Percentiles rank a stretch among this genome's conserved stretches.
phyloP scores from a whole-genome alignment of 768 basidiomycete species.

The Mycena latifolia region DNA sequence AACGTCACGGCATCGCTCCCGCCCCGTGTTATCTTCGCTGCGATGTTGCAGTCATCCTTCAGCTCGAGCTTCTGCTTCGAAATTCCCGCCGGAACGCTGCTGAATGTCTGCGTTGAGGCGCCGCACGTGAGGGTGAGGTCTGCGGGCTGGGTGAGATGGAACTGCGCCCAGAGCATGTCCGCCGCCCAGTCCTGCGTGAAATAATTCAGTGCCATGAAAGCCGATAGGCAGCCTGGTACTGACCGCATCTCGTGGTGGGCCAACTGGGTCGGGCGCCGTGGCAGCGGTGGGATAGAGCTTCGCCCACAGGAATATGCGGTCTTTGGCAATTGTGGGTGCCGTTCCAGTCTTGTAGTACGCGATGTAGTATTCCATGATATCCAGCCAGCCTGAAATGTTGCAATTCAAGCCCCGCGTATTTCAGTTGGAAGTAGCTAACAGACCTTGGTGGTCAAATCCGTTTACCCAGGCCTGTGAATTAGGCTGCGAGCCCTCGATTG shows the following conservation, averaged over 20 bases:
- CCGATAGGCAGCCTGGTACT: conserved; percentile 50
- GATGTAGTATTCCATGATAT: conserved; percentile 68
- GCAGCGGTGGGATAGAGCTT: conserved; percentile 66
- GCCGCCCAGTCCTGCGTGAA: conserved; percentile 63
- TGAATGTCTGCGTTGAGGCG: conserved; percentile 43
- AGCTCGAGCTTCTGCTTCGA: conserved; percentile 68
- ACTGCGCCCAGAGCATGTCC: conserved; percentile 72
- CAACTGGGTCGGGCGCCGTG: no score
- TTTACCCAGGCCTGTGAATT: no score
- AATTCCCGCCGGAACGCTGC: conserved; percentile 57
- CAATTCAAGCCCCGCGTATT: neutral
- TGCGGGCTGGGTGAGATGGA: conserved; percentile 62
- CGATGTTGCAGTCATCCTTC: no score
- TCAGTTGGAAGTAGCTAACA: neutral
- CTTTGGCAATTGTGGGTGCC: conserved; percentile 67
- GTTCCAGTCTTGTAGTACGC: conserved; percentile 68
- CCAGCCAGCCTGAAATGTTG: conserved; percentile 56
- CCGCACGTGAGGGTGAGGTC: conserved; percentile 59
- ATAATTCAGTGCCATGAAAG: neutral
- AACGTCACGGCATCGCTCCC: conserved; percentile 54
- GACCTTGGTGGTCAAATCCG: conserved; percentile 64
- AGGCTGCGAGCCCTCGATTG: no score
- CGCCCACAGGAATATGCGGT: conserved; percentile 73
- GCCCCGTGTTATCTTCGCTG: conserved; percentile 49
- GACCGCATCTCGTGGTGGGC: conserved; percentile 56